These are phyloP conservation scores for Zizania latifolia DNA, from an alignment of 176 grass and related monocot genomes.

Conservation along the genomic window DNA sequence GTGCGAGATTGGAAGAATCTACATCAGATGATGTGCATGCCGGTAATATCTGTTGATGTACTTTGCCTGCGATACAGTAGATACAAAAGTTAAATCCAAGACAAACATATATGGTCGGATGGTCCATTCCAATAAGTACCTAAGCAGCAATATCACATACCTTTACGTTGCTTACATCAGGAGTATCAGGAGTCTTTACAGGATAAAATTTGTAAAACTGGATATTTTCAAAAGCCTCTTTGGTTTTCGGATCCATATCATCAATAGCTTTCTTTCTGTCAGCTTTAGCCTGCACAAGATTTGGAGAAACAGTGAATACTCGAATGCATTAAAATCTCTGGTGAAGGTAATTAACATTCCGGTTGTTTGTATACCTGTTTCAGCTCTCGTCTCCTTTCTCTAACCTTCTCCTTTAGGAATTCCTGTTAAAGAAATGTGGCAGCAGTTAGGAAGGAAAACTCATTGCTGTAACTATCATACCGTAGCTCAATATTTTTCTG, in stretches of 20 bases:
- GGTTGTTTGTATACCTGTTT: slow-evolving; percentile 45
- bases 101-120: not conserved
- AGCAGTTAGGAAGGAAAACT: slow-evolving; percentile 1
- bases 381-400: slow-evolving; percentile 60
- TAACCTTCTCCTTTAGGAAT: slow-evolving; percentile 75
- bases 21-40: slow-evolving; percentile 60
- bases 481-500: not conserved
- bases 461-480: not conserved
- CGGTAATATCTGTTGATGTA: slow-evolving; percentile 85
- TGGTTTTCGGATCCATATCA: slow-evolving; percentile 68
- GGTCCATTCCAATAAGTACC: not conserved
- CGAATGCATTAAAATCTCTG: not conserved
- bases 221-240: slow-evolving; percentile 66
- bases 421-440: slow-evolving; percentile 38
- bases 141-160: slow-evolving; percentile 21
- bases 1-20: slow-evolving; percentile 10
- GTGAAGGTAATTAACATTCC: not conserved
- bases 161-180: slow-evolving; percentile 72
- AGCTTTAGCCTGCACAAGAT: slow-evolving; percentile 63
- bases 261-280: slow-evolving; percentile 78
- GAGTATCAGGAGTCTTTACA: slow-evolving; percentile 51
- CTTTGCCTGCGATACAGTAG: slow-evolving; percentile 31
- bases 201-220: slow-evolving; percentile 92
- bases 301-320: slow-evolving; percentile 1
- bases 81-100: not conserved